These are phyloP conservation scores for Dicorynia guianensis DNA, from an alignment of 306 rosid genomes.

Conservation along the genomic window DNA sequence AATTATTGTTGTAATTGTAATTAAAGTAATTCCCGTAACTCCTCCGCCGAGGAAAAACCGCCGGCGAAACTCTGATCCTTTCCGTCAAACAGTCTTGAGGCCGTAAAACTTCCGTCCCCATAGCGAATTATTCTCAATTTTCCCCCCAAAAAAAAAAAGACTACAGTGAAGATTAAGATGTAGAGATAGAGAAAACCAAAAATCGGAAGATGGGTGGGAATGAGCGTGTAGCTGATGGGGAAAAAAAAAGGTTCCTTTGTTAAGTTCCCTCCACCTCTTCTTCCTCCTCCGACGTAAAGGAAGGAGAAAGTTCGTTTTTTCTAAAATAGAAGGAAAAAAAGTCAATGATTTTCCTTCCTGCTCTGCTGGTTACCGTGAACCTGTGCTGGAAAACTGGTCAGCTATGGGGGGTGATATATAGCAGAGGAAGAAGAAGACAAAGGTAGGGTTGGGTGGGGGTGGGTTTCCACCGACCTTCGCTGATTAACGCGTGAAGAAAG, in stretches of 20 bases:
- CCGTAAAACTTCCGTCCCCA: conserved; percentile 82
- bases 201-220: not conserved
- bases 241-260: no score
- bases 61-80: conserved; percentile 49
- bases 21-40: conserved; percentile 33
- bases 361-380: not conserved
- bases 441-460: conserved; percentile 35
- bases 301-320: conserved; percentile 2
- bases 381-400: not conserved
- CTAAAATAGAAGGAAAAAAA: not conserved
- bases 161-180: not conserved
- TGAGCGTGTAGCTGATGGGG: not conserved
- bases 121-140: conserved; percentile 11
- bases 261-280: not conserved
- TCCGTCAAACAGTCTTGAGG: conserved; percentile 75
- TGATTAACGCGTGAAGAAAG: conserved; percentile 45
- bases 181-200: not conserved
- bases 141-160: not conserved
- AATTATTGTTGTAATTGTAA: conserved; percentile 26
- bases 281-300: conserved; percentile 18
- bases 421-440: conserved; percentile 12
- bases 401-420: conserved; percentile 35
- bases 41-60: conserved; percentile 56
- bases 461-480: conserved; percentile 47
- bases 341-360: not conserved